Conservation (phyloP, 768 basidiomycete genomes). For the Russula foetens region DNA sequence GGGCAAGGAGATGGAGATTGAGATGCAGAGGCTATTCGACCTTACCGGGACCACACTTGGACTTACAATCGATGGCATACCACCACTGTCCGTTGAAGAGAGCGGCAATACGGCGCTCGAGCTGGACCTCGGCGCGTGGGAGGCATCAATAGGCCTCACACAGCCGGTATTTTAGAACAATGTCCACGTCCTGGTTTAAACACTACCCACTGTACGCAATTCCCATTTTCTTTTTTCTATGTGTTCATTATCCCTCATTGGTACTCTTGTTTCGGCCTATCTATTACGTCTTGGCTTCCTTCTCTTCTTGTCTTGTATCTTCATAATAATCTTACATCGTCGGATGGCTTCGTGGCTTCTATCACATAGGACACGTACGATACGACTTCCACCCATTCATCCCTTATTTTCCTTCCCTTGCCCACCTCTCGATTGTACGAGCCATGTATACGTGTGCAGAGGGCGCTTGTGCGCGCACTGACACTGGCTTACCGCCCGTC, state of each 20-base stretch:
- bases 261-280: constrained; percentile 5
- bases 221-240: constrained; percentile 11
- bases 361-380: constrained; percentile 6
- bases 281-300: constrained; percentile 15
- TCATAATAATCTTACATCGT: constrained; percentile 2
- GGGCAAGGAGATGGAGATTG: constrained; percentile 36
- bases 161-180: constrained; percentile 23
- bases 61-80: constrained; percentile 3
- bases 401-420: background rate
- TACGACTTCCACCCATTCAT: background rate
- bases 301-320: constrained; percentile 3
- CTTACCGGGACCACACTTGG: constrained; percentile 29
- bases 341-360: background rate
- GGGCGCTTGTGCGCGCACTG: background rate
- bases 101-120: constrained; percentile 27
- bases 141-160: constrained; percentile 12
- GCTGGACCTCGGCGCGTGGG: constrained; percentile 25
- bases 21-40: constrained; percentile 56
- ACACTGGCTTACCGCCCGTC: constrained; percentile 21
- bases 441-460: background rate
- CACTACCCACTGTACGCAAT: constrained; percentile 7
- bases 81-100: constrained; percentile 3
- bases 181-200: background rate
- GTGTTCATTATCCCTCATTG: constrained; percentile 10
- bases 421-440: background rate